Conservation (phyloP, 2,329 filamentous ascomycete genomes). For the Aspergillus neotritici region DNA sequence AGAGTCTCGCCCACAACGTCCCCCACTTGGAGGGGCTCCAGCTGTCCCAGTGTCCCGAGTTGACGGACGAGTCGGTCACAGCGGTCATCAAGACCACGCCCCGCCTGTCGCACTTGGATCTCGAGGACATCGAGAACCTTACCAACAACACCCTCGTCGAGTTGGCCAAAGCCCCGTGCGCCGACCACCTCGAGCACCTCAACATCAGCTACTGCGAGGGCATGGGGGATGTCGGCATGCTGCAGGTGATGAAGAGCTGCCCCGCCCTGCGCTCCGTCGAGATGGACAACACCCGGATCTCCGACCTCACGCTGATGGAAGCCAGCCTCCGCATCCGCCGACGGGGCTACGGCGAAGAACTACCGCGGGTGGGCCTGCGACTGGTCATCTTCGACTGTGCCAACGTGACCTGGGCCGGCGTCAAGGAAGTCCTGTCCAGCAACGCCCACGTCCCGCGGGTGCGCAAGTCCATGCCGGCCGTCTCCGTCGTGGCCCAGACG, state of each 20-base stretch:
- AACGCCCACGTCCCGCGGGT: constrained; percentile 68
- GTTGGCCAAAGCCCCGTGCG: constrained; percentile 71
- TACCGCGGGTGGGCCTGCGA: constrained; percentile 59
- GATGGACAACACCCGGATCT: constrained; percentile 89
- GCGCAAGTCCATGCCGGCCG: constrained; percentile 24
- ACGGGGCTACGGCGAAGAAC: constrained; percentile 50
- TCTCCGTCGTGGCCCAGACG: constrained; percentile 31
- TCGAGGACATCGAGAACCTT: constrained; percentile 76
- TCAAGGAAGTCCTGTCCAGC: constrained; percentile 76
- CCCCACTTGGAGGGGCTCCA: constrained; percentile 78
- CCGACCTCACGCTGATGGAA: constrained; percentile 78
- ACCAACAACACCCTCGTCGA: constrained; percentile 70
- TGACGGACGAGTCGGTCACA: constrained; percentile 69
- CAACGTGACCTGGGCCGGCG: constrained; percentile 86
- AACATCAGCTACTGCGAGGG: constrained; percentile 87
- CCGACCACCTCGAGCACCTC: constrained; percentile 65
- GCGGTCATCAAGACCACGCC: constrained; percentile 70
- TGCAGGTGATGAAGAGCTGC: constrained; percentile 74
- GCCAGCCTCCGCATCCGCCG: constrained; percentile 71
- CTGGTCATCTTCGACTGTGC: constrained; percentile 87
- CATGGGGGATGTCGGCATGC: constrained; percentile 74
- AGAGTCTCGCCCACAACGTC: constrained; percentile 64
- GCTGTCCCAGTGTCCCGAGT: constrained; percentile 66
- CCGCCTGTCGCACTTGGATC: constrained; percentile 74
- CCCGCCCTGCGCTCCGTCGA: constrained; percentile 64